A percentile compares a stretch with the other conserved stretches of the same genome.
These are phyloP conservation scores for Aspergillus sp. DNA, from an alignment of 2,329 filamentous ascomycete genomes.

Conservation along the genomic window DNA sequence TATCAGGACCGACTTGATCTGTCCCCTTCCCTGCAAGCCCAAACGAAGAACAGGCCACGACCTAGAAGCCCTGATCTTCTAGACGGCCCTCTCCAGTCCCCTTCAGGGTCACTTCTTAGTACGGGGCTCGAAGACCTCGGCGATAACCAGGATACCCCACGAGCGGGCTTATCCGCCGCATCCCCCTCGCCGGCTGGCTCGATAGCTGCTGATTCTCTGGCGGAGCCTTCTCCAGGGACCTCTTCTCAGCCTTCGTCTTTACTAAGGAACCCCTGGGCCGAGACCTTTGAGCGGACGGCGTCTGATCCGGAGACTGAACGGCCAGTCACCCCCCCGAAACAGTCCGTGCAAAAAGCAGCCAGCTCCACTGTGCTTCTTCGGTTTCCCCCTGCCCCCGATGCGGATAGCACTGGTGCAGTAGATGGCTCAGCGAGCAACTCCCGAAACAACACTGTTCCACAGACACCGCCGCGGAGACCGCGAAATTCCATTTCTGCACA, in stretches of 20 bases:
- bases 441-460: conserved; percentile 30
- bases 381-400: conserved; percentile 41
- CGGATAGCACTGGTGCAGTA: conserved; percentile 23
- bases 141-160: conserved; percentile 34
- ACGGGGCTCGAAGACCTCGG: conserved; percentile 32
- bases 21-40: conserved; percentile 20
- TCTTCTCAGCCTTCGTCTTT: conserved; percentile 36
- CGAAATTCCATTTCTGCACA: conserved; percentile 51
- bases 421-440: conserved; percentile 20
- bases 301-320: conserved; percentile 25
- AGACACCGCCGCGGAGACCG: conserved; percentile 38
- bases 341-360: conserved; percentile 16
- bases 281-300: conserved; percentile 20
- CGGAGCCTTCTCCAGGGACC: conserved; percentile 26
- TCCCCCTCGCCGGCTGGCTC: conserved; percentile 34
- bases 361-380: conserved; percentile 37
- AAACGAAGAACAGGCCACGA: conserved; percentile 17
- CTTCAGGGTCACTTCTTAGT: conserved; percentile 35
- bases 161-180: conserved; percentile 31
- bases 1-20: conserved; percentile 38
- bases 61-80: conserved; percentile 15
- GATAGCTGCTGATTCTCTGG: conserved; percentile 31
- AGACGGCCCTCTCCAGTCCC: conserved; percentile 25
- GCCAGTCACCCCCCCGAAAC: conserved; percentile 28
- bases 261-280: conserved; percentile 41